Evolutionary conservation across 2,329 filamentous ascomycete genomes (phyloP), one percentile per base, ranked within the genome.

Genomic region (Bipolaris sorokiniana): DNA sequence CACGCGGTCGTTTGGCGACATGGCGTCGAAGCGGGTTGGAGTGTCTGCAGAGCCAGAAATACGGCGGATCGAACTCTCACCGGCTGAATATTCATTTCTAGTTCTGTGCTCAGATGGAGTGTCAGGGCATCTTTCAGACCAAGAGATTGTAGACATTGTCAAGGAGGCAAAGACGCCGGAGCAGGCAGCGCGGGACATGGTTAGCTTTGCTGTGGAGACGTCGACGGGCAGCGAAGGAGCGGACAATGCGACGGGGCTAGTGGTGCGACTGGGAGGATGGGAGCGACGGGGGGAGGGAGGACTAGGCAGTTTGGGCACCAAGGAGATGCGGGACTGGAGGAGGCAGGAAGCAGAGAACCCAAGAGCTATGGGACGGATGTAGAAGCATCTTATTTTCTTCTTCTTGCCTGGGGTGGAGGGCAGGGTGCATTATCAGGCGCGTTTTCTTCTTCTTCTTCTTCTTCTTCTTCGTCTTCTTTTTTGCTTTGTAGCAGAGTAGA

Each of bases 1-100:
- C 78, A 96, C 91, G 31, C 90, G 95, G 28, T 85, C 95, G 3
- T 98, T 99, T 73, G 95, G 95, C 23, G 95, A 99, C 79, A 92
- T 97, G 78, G 85, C 85, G 33, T 91, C 88, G 55, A 99, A 99
- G 78, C 90, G 94, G 51, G 89, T 98, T 50, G 95, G 95, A 26
- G 94, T 99, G 11, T 93, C 90, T 3, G 95, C 95, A 1, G 95
- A 99, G 77, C 95, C 95, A 0, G 93, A 98, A 71, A 87, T 97
- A 59, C 87, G 86, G 1, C 87, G 90, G 34, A 81, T 92, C 11
- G 91, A 97, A 62, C 82, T 98, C 60, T 84, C 84, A 0, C 89
- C 94, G 0, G 92, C 91, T 0, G 89, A 97, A 75, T 97, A 92
- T 77, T 88, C 88, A 2, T 99, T 99, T 77, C 75, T 98, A 49